phyloP scores from a whole-genome alignment of 306 rosid species.

The Sphenostylis stenocarpa region DNA sequence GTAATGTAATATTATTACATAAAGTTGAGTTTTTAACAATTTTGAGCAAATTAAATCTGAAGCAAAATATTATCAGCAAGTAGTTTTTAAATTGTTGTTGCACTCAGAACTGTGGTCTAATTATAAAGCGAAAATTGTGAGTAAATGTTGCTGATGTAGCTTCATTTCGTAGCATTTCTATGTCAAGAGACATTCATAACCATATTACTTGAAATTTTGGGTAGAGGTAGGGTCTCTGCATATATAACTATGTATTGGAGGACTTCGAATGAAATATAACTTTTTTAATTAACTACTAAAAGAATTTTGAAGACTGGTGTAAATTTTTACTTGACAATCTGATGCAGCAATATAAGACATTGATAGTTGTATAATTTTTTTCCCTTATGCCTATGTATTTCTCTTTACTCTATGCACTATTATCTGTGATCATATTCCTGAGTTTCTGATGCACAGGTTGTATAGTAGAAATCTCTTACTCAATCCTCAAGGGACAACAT shows the following conservation, averaged over 20 bases:
- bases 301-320: slow-evolving; percentile 4
- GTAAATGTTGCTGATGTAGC: neutral
- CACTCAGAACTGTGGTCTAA: neutral
- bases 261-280: neutral
- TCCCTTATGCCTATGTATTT: slow-evolving; percentile 7
- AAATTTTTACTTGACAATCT: slow-evolving; percentile 1
- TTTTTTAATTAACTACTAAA: neutral
- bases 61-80: neutral
- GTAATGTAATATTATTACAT: neutral
- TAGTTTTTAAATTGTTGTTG: neutral
- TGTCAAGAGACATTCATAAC: neutral
- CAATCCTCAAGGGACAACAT: slow-evolving; percentile 5
- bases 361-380: neutral
- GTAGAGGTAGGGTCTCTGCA: neutral
- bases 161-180: neutral
- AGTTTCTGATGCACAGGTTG: slow-evolving; percentile 4
- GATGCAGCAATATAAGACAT: slow-evolving; percentile 10
- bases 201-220: slow-evolving; percentile 25
- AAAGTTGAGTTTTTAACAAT: neutral
- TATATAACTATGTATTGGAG: neutral
- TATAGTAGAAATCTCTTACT: slow-evolving; percentile 12
- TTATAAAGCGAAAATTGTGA: neutral
- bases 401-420: neutral
- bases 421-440: slow-evolving; percentile 3
- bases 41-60: neutral